Evolutionary conservation across 352 stramenopile species (phyloP), one percentile per base, ranked within the genome.

Genomic region (Porosira glacialis): DNA sequence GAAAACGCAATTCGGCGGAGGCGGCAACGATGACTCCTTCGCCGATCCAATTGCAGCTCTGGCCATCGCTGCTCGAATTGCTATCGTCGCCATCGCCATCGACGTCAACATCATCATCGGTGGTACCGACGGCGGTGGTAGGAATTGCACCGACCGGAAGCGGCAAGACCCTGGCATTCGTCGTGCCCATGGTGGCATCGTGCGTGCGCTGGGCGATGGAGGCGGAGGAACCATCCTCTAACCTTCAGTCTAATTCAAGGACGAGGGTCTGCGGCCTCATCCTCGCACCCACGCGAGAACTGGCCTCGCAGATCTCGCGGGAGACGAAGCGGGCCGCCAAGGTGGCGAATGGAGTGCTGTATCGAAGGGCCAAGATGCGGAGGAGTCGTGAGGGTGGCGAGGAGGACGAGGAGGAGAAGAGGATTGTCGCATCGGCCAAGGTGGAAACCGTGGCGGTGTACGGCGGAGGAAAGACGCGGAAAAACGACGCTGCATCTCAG

Each of bases 121-220:
- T 39, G 1, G 13, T 52, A 4, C n/a, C n/a, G n/a, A n/a, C n/a
- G n/a, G 80, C 85, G 68, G 28, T 83, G 17, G 61, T 85, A 35
- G 70, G 52, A n/a, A 76, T 81, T 36, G 70, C 83, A 22, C 69
- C 76, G 8, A 90, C 84, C 6, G 84, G 76, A 17, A 80, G 52
- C 15, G 83, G 79, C 27, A 85, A 87, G 52, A 91, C 84, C 4
- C 45, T 89, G 33, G 58, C 70, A 3, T 91, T 87, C 52, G 60
- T 43, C 10, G 30, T 89, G 26, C 84, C 84, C 2, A 56, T 86
- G 7, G 27, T 87, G 15, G 49, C 67, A 3, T 17, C 49, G 21
- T 76, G 58, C 27, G 17, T 65, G n/a, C 28, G 39, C n/a, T 62
- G 11, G 1, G 35, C 82, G 26, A 53, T 73, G 22, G 55, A 72